A percentile compares a stretch with the other conserved stretches of the same genome.
These are phyloP conservation scores for Diplogelasinospora grovesii DNA, from an alignment of 495 filamentous ascomycete genomes.

Conservation along the genomic window DNA sequence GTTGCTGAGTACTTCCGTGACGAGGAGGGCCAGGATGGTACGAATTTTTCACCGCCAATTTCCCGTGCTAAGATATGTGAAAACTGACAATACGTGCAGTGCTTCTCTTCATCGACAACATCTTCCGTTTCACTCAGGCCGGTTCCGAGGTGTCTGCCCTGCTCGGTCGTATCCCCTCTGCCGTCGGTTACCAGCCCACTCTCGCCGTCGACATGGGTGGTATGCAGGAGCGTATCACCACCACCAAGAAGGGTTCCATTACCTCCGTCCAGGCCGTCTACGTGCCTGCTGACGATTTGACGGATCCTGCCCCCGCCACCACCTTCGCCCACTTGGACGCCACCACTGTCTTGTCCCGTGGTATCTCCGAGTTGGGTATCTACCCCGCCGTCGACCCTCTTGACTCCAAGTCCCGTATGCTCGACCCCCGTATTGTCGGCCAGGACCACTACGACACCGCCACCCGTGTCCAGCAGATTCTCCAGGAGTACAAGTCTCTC, in stretches of 20 bases:
- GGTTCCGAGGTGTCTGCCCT: slow-evolving; percentile 99
- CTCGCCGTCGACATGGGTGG: slow-evolving; percentile 99
- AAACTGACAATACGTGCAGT: slow-evolving; percentile 41
- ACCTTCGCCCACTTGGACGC: slow-evolving; percentile 99
- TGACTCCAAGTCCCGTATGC: slow-evolving; percentile 99
- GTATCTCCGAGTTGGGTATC: slow-evolving; percentile 99
- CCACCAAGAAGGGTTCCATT: slow-evolving; percentile 98
- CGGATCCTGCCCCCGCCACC: slow-evolving; percentile 97
- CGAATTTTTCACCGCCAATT: slow-evolving; percentile 9
- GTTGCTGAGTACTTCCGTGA: slow-evolving; percentile 97
- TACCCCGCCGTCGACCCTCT: slow-evolving; percentile 99
- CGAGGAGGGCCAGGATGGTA: slow-evolving; percentile 91
- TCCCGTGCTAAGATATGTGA: neutral
- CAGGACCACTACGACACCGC: slow-evolving; percentile 96
- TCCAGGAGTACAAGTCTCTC: slow-evolving; percentile 99
- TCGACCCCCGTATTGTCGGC: slow-evolving; percentile 96
- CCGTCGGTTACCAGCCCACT: slow-evolving; percentile 99
- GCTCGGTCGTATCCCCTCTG: slow-evolving; percentile 98
- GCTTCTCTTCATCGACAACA: slow-evolving; percentile 99
- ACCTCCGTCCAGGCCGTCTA: slow-evolving; percentile 99
- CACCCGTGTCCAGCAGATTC: slow-evolving; percentile 92
- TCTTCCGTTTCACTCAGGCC: slow-evolving; percentile 99
- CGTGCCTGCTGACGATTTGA: slow-evolving; percentile 99
- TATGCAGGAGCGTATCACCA: slow-evolving; percentile 99
- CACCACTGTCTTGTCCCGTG: slow-evolving; percentile 99